Percentiles rank a stretch among this genome's conserved stretches.
These are phyloP conservation scores for Ceriops decandra DNA, from an alignment of 345 rosid species.

Conservation along the genomic window DNA sequence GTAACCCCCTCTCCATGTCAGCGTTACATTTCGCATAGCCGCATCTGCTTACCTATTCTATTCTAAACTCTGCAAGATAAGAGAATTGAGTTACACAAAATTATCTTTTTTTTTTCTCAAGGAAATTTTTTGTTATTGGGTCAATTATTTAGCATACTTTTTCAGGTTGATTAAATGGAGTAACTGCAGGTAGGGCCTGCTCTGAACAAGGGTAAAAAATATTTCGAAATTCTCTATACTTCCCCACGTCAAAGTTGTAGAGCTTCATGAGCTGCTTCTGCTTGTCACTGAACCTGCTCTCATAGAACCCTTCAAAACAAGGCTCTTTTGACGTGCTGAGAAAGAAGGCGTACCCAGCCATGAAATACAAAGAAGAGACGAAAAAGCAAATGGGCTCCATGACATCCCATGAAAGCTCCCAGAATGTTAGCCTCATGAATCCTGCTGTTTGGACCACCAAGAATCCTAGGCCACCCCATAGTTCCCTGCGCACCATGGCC, in stretches of 20 bases:
- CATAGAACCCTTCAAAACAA: slow-evolving; percentile 82
- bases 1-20: slow-evolving; percentile 4
- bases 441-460: slow-evolving; percentile 67
- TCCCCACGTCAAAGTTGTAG: slow-evolving; percentile 44
- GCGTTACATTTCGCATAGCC: slow-evolving; percentile 20
- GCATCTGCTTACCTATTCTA: slow-evolving; percentile 11
- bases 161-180: slow-evolving; percentile 12
- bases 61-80: not conserved
- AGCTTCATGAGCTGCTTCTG: slow-evolving; percentile 56
- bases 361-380: slow-evolving; percentile 61
- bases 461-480: slow-evolving; percentile 70
- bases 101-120: not conserved
- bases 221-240: slow-evolving; percentile 55
- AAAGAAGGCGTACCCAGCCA: slow-evolving; percentile 76
- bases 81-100: slow-evolving; percentile 10
- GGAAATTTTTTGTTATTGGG: not conserved
- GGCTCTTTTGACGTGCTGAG: slow-evolving; percentile 82
- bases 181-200: slow-evolving; percentile 1
- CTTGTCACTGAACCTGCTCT: slow-evolving; percentile 60
- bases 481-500: slow-evolving; percentile 55
- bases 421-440: slow-evolving; percentile 91
- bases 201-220: slow-evolving; percentile 23
- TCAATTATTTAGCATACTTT: slow-evolving; percentile 4
- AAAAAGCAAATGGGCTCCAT: slow-evolving; percentile 98
- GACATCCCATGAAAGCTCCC: slow-evolving; percentile 99